Base-by-base conservation (phyloP, 768 basidiomycete species). In the Tricholoma saponaceum region DNA sequence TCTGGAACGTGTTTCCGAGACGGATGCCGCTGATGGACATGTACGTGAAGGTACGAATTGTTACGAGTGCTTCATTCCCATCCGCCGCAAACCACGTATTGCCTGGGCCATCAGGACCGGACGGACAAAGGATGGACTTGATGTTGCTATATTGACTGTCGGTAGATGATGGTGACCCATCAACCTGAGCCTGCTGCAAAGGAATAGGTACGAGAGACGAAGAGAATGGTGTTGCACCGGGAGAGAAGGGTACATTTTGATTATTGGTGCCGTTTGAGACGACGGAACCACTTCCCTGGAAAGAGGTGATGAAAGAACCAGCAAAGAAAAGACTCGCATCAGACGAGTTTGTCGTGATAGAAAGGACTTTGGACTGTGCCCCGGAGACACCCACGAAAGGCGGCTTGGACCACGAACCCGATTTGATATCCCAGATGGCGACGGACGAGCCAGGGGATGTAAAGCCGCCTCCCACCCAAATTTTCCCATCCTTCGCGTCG, bases 1-100 rank as follows among this genome's bases (percentile, higher is more conserved):
- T 72, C 60, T 86, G 79, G 71, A 96, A 92, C 7, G 94, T 95
- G 73, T 99, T 98, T 25, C 94, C 95, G 26, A 99, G 76, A 46
- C 97, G 85, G 50, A 98, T 68, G 4, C 96, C 97, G 56, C 79
- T 85, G 3, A 85, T 89, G 51, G 81, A 84, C 56, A 91, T 82
- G 66, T 79, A 88, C 25, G 84, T 76, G 67, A 88, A 91, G n/a
- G 86, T 81, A 57, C 88, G 79, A 44, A 92, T 76, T 26, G 89
- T 93, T 62, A 98, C 82, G 55, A 89, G 77, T 1, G 92, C 89
- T 22, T 77, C 73, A 25, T 77, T 84, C 18, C 83, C 85, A 66
- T 92, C 87, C 50, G 82, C 77, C 33, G 86, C 89, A 53, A 96
- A 83, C 96, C 96, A 99, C 1, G 86, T 84, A 65, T 87, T 83